Conservation (phyloP, 2,329 filamentous ascomycete species). For the Hypoxylon sp. region DNA sequence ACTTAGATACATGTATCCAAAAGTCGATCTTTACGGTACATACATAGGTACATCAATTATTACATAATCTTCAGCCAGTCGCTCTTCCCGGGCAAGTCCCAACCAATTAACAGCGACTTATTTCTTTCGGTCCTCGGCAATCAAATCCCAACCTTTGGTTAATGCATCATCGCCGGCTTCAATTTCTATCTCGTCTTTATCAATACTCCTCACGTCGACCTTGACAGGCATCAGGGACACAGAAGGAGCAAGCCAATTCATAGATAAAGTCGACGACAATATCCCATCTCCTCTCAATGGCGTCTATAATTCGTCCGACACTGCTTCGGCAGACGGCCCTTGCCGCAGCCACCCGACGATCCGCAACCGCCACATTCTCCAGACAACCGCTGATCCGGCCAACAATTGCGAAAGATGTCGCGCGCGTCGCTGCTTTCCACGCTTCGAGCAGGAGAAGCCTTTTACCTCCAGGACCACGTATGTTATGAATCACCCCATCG, state of each 20-base stretch:
- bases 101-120: constrained; percentile 63
- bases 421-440: constrained; percentile 86
- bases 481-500: constrained; percentile 57
- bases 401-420: constrained; percentile 56
- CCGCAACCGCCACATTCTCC: constrained; percentile 54
- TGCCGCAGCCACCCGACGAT: constrained; percentile 59
- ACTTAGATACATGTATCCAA: constrained; percentile 1
- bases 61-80: constrained; percentile 31
- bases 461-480: constrained; percentile 89
- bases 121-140: constrained; percentile 68
- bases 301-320: constrained; percentile 69
- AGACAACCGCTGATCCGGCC: constrained; percentile 53
- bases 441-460: constrained; percentile 81
- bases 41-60: not conserved
- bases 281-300: constrained; percentile 59
- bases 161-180: constrained; percentile 53
- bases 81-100: constrained; percentile 28
- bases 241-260: constrained; percentile 12
- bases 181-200: constrained; percentile 21
- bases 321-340: constrained; percentile 69
- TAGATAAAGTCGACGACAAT: constrained; percentile 40
- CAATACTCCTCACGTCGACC: constrained; percentile 1
- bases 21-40: not conserved
- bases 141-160: constrained; percentile 46
- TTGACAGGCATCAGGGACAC: constrained; percentile 17